Base-by-base conservation (phyloP, 2,329 filamentous ascomycete genomes). In the Talaromyces amestolkiae region DNA sequence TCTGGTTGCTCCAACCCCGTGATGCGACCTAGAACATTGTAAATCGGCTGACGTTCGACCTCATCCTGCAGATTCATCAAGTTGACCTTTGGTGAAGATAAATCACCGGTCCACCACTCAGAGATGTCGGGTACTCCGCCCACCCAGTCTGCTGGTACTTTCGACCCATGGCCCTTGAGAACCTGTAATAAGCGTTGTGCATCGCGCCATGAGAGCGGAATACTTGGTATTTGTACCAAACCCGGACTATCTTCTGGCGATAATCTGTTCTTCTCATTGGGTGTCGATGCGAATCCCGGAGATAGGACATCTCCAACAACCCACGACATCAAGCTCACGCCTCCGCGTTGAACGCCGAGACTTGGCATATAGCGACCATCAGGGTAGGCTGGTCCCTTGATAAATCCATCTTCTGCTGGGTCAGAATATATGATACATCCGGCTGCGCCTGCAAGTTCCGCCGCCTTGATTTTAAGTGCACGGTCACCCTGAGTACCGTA, bases 371-470 rank as follows among this genome's bases (percentile, higher is more conserved):
- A 96, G 27, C 88, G 87, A 41, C 93, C 93, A 27, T 90, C 82
- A 0, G 94, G 93, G 69, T 89, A 93, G 0, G 87, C 83, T 0
- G 87, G 82, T 3, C 93, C 93, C 69, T 86, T 86, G 33, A 86
- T 77, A 72, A 93, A 95, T 1, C 93, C 93, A 74, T 96, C 91
- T 60, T 97, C 90, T 1, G 85, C 84, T 0, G 94, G 94, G 74
- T 98, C 95, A 61, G 90, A 96, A 80, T 97, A 99, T 65, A 97
- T 91, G 64, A 99, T 86, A 72, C 92, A 96, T 15, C 94, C 95
- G 1, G 85, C 87, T 69, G 93, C 95, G 1, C 95, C 95, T 15
- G 91, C 91, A 71, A 92, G 76, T 77, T 97, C 91, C 0, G 95
- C 95, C 10, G 91, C 91, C 79, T 94, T 96, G 72, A 99, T 86